These are phyloP conservation scores for Lactarius akahatsu DNA, from an alignment of 768 basidiomycete genomes.

Conservation along the genomic window DNA sequence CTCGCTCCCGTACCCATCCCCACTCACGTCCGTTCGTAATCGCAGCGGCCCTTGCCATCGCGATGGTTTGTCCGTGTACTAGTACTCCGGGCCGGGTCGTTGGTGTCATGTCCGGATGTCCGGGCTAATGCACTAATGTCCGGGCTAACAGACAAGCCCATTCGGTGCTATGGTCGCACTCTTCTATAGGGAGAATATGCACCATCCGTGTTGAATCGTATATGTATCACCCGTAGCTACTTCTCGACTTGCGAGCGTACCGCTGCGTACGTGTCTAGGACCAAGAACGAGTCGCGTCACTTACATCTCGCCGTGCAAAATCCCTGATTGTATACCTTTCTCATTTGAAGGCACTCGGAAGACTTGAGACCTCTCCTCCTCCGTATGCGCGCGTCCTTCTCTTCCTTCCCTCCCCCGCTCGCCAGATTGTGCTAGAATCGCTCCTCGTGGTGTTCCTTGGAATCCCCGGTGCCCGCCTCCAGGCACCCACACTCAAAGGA, in stretches of 20 bases:
- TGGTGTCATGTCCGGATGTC: too few species aligned
- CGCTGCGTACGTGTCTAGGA: slow-evolving; percentile 46
- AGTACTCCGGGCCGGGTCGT: too few species aligned
- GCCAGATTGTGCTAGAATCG: slow-evolving; percentile 69
- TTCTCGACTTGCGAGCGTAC: slow-evolving; percentile 63
- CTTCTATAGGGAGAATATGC: slow-evolving; percentile 19
- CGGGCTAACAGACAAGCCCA: too few species aligned
- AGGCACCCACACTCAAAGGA: slow-evolving; percentile 71
- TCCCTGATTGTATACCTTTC: slow-evolving; percentile 56
- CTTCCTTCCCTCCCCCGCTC: neutral
- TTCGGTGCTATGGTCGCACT: neutral
- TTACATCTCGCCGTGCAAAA: slow-evolving; percentile 5
- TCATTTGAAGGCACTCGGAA: slow-evolving; percentile 70
- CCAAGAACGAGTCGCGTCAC: neutral
- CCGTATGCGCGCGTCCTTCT: slow-evolving; percentile 44
- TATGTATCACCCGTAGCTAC: slow-evolving; percentile 48
- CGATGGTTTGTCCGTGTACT: too few species aligned
- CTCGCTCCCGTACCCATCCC: too few species aligned
- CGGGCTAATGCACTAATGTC: too few species aligned
- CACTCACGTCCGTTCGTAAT: too few species aligned
- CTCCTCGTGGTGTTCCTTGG: slow-evolving; percentile 63
- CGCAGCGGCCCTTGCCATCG: too few species aligned
- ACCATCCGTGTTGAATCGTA: neutral
- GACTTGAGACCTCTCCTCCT: slow-evolving; percentile 41
- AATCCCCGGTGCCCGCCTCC: slow-evolving; percentile 69